Conservation (phyloP, 352 stramenopile species). For the Phytophthora sansomeana region DNA sequence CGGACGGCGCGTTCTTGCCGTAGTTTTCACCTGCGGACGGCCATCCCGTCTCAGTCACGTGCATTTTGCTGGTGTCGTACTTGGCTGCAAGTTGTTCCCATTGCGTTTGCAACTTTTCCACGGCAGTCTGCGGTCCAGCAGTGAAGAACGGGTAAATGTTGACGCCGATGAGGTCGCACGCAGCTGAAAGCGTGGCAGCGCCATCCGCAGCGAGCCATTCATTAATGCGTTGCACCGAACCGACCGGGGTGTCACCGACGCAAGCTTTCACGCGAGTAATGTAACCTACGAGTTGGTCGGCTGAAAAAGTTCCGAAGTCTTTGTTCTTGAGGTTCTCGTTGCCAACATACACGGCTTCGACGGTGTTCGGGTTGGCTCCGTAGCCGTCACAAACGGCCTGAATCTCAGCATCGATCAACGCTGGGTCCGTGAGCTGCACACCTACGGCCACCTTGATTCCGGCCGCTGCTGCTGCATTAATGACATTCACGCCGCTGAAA, state of each 20-base stretch:
- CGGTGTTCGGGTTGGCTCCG: slow-evolving; percentile 35
- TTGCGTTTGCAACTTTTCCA: slow-evolving; percentile 67
- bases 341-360: slow-evolving; percentile 79
- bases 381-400: slow-evolving; percentile 68
- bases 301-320: slow-evolving; percentile 49
- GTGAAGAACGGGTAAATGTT: slow-evolving; percentile 89
- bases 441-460: slow-evolving; percentile 74
- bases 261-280: slow-evolving; percentile 66
- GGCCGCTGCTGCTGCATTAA: slow-evolving; percentile 51
- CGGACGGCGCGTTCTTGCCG: slow-evolving; percentile 44
- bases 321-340: slow-evolving; percentile 82
- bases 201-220: slow-evolving; percentile 59
- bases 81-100: slow-evolving; percentile 56
- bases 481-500: slow-evolving; percentile 67
- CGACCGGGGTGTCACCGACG: slow-evolving; percentile 54
- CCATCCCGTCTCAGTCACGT: slow-evolving; percentile 74
- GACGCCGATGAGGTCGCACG: slow-evolving; percentile 45
- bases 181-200: slow-evolving; percentile 38
- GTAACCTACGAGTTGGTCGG: slow-evolving; percentile 50
- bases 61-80: slow-evolving; percentile 52
- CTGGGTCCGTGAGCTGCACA: slow-evolving; percentile 65
- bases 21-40: slow-evolving; percentile 49
- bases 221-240: slow-evolving; percentile 82
- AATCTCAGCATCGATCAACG: slow-evolving; percentile 59
- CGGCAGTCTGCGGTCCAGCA: slow-evolving; percentile 36